These are phyloP conservation scores for Intubia oerlemansii DNA, from an alignment of 2,329 filamentous ascomycete genomes.

Conservation along the genomic window DNA sequence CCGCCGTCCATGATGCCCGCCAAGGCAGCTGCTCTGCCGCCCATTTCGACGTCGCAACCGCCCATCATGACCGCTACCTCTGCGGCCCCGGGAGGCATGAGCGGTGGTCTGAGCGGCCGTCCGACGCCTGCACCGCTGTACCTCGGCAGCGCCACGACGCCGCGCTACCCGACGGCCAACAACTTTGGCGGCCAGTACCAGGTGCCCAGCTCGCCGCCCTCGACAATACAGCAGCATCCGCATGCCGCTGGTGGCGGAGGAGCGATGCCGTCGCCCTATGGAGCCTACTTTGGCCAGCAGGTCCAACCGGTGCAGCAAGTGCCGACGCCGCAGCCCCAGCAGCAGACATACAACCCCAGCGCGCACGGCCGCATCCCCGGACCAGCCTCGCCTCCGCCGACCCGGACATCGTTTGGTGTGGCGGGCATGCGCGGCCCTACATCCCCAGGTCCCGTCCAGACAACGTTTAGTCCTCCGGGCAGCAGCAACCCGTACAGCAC, in stretches of 20 bases:
- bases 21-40: background rate
- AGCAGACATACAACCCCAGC: slow-evolving; percentile 29
- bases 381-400: slow-evolving; percentile 23
- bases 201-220: slow-evolving; percentile 32
- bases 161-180: slow-evolving; percentile 27
- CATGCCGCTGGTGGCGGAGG: too few relatives aligned
- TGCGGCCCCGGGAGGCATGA: background rate
- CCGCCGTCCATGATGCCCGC: background rate
- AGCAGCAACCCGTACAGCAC: slow-evolving; percentile 25
- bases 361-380: slow-evolving; percentile 35
- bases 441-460: slow-evolving; percentile 43
- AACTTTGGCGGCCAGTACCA: slow-evolving; percentile 37
- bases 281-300: slow-evolving; percentile 22
- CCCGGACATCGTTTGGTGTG: slow-evolving; percentile 16
- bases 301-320: too few relatives aligned
- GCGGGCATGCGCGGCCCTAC: slow-evolving; percentile 15
- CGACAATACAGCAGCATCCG: too few relatives aligned
- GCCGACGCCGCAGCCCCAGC: too few relatives aligned
- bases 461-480: too few relatives aligned
- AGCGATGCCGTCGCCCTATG: slow-evolving; percentile 14
- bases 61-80: background rate
- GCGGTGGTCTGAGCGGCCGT: slow-evolving; percentile 11
- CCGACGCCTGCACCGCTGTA: slow-evolving; percentile 13
- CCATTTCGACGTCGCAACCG: slow-evolving; percentile 4
- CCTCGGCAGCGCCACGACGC: slow-evolving; percentile 14